Base-by-base conservation (phyloP, 805 yeast species). In the Spathaspora girioi region DNA sequence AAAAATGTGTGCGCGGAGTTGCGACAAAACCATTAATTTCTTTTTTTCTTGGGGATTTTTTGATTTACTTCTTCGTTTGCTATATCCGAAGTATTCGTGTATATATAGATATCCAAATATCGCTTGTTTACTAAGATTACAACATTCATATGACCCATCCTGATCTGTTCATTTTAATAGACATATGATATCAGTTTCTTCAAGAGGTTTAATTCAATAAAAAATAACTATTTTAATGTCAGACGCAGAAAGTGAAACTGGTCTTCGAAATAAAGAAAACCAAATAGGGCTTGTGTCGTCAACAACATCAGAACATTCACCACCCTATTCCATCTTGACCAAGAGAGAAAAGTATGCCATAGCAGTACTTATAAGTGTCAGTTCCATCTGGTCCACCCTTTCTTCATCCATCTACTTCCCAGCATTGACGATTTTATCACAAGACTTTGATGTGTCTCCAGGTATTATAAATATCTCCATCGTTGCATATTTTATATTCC, bases 371-470 rank as follows among this genome's bases (percentile, higher is more conserved):
- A 17, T 73, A 74, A 50, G 78, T 80, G 0, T 69, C 3, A 63
- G 78, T 1, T 84, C 86, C 0, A 61, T 81, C 20, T 83, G 84
- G 70, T 87, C 96, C 0, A 73, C 91, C 0, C 68, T 87, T 4
- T 81, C 91, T 0, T 77, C 84, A 50, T 86, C 94, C 0, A 86
- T 89, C 15, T 89, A 87, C 62, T 84, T 86, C 65, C 96, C 96
- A 0, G 89, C 89, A 0, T 67, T 89, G 18, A 78, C 83, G 0
- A 71, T 72, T 9, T 67, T 90, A 7, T 80, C 82, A 45, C 57
- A 65, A 0, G 65, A 79, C 27, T 87, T 89, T 57, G 26, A 72
- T 43, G 79, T 84, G 5, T 61, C 81, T 2, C 79, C 80, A 43
- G 86, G 80, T 51, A 65, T 72, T 49, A 80, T 82, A 42, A 89